A percentile compares a stretch with the other conserved stretches of the same genome.
phyloP scores from a whole-genome alignment of 805 yeast genomes.

The Pichia manshurica region DNA sequence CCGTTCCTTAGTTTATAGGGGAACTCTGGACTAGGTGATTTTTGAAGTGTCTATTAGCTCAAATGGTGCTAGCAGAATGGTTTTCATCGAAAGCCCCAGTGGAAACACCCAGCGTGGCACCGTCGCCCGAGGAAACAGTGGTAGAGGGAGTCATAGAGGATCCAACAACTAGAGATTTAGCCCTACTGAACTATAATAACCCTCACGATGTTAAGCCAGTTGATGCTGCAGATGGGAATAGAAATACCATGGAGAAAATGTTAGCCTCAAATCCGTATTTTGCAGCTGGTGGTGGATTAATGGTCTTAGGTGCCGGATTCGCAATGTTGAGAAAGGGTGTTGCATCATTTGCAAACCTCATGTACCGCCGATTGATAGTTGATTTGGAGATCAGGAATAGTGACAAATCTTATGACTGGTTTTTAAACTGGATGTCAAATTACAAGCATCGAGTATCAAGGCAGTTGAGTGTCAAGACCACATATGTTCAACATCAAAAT shows the following conservation, averaged over 20 bases:
- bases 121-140: background rate
- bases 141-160: conserved; percentile 12
- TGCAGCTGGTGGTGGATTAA: conserved; percentile 97
- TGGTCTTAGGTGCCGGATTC: conserved; percentile 87
- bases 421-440: conserved; percentile 91
- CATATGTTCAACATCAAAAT: conserved; percentile 81
- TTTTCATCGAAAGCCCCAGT: background rate
- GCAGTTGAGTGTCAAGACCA: conserved; percentile 87
- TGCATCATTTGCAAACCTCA: conserved; percentile 53
- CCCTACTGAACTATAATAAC: conserved; percentile 35
- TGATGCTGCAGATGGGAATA: background rate
- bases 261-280: conserved; percentile 72
- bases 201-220: conserved; percentile 2
- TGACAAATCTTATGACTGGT: conserved; percentile 93
- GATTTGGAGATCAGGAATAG: conserved; percentile 91
- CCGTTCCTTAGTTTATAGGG: too few species aligned
- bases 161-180: conserved; percentile 35
- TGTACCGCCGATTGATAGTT: conserved; percentile 78
- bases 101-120: background rate
- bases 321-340: conserved; percentile 72
- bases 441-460: conserved; percentile 70
- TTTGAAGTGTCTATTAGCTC: too few species aligned
- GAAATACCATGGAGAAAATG: conserved; percentile 35
- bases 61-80: conserved; percentile 9
- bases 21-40: too few species aligned